Percentiles rank a stretch among this genome's conserved stretches.
These are phyloP conservation scores for Penstemon davidsonii DNA, from an alignment of 257 asterid species.

Conservation along the genomic window DNA sequence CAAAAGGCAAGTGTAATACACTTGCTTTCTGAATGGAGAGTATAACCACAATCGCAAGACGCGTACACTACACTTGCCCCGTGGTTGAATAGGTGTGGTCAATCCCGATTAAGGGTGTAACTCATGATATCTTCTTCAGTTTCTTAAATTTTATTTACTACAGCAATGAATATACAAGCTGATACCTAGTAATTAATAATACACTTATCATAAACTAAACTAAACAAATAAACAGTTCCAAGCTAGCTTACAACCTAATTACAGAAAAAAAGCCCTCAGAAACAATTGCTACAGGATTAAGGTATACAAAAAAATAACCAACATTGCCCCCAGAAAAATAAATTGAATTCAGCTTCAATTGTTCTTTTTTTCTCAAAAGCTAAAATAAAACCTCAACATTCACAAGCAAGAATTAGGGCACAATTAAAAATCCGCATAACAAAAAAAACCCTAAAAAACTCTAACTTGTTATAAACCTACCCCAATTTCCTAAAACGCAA, in stretches of 20 bases:
- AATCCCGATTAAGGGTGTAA: neutral
- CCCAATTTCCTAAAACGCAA: slow-evolving; percentile 23
- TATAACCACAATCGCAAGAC: neutral
- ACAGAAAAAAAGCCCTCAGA: slow-evolving; percentile 4
- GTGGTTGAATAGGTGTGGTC: no score
- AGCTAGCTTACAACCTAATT: neutral
- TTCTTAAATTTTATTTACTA: no score
- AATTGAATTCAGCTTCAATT: slow-evolving; percentile 13
- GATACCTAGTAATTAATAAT: neutral
- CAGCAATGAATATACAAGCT: neutral
- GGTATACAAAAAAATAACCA: slow-evolving; percentile 18
- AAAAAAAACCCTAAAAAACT: slow-evolving; percentile 30
- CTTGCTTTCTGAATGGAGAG: neutral
- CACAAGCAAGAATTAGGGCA: slow-evolving; percentile 41
- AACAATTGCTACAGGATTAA: slow-evolving; percentile 26
- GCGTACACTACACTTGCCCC: no score
- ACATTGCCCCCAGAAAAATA: slow-evolving; percentile 26
- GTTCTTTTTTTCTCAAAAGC: neutral
- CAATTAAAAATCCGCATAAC: slow-evolving; percentile 26
- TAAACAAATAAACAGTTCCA: neutral
- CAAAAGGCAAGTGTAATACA: neutral
- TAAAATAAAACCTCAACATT: slow-evolving; percentile 33
- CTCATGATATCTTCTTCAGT: neutral
- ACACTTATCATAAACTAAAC: slow-evolving; percentile 1
- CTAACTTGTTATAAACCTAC: slow-evolving; percentile 46